A percentile compares a stretch with the other conserved stretches of the same genome.
These are phyloP conservation scores for Termitomyces titanicus DNA, from an alignment of 768 basidiomycete species.

Conservation along the genomic window DNA sequence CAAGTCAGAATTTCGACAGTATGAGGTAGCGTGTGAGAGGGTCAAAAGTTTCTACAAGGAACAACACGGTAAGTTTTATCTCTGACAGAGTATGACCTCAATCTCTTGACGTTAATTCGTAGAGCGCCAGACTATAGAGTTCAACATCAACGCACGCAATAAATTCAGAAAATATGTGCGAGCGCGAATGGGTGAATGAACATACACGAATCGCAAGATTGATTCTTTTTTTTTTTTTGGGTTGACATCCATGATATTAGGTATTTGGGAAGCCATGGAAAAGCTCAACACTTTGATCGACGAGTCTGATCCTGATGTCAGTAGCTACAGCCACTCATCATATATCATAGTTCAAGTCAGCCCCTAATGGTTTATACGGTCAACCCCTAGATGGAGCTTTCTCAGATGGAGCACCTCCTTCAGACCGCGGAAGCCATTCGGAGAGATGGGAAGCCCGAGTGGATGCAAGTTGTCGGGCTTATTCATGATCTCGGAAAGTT, in stretches of 20 bases:
- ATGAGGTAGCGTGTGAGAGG: too few species aligned
- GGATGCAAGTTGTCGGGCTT: conserved; percentile 91
- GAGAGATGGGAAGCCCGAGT: conserved; percentile 82
- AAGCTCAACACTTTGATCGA: conserved; percentile 84
- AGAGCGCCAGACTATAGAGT: conserved; percentile 88
- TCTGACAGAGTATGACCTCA: background rate
- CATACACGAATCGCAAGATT: too few species aligned
- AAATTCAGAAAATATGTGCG: conserved; percentile 65
- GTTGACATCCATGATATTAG: too few species aligned
- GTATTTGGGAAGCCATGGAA: conserved; percentile 85
- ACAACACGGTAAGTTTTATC: conserved; percentile 8
- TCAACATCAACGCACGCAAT: conserved; percentile 75
- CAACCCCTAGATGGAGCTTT: too few species aligned
- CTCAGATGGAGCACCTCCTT: conserved; percentile 64
- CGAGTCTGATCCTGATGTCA: conserved; percentile 87
- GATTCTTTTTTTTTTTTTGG: too few species aligned
- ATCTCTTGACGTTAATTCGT: background rate
- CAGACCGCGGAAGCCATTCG: conserved; percentile 90
- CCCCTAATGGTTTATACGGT: too few species aligned
- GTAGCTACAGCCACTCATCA: too few species aligned
- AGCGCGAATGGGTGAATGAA: conserved; percentile 80
- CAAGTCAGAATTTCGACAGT: too few species aligned
- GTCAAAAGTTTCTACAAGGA: conserved; percentile 16
- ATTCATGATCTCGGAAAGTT: conserved; percentile 91
- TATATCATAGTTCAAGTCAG: too few species aligned